Percentiles rank a stretch among this genome's conserved stretches.
These are phyloP conservation scores for Panicum virgatum DNA, from an alignment of 202 grass and related monocot species.

Conservation along the genomic window DNA sequence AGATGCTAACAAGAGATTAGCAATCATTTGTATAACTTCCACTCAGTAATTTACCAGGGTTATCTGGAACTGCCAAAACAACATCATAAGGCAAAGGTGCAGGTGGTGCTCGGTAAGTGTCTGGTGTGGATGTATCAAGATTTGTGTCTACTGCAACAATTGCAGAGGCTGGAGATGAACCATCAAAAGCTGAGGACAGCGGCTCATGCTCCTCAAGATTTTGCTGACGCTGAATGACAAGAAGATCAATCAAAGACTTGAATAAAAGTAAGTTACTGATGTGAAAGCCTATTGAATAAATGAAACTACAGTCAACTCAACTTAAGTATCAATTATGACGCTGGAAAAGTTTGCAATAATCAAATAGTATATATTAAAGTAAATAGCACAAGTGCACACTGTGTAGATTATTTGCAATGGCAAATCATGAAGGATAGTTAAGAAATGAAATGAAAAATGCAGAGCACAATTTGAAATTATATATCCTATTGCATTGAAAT, in stretches of 20 bases:
- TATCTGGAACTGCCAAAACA: constrained; percentile 43
- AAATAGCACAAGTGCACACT: constrained; percentile 4
- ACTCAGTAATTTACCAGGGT: constrained; percentile 40
- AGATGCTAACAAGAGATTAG: background rate
- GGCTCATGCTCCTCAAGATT: constrained; percentile 62
- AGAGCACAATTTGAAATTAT: background rate
- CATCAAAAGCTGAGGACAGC: constrained; percentile 55
- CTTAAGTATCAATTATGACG: background rate
- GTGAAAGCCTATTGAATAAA: background rate
- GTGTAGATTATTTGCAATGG: background rate
- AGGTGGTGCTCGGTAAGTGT: constrained; percentile 70
- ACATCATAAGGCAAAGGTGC: constrained; percentile 82
- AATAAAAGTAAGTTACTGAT: background rate
- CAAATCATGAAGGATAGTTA: background rate
- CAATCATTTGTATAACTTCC: background rate
- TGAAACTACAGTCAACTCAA: background rate
- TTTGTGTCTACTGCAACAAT: constrained; percentile 59
- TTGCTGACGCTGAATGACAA: constrained; percentile 59
- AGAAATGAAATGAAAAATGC: constrained; percentile 17
- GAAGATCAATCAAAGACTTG: constrained; percentile 5
- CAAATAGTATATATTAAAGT: background rate
- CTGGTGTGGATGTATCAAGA: constrained; percentile 71
- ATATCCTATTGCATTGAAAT: background rate
- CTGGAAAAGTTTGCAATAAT: background rate
- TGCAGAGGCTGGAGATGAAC: constrained; percentile 43